phyloP scores from a whole-genome alignment of 2,329 filamentous ascomycete species.

The Colletotrichum sp. region DNA sequence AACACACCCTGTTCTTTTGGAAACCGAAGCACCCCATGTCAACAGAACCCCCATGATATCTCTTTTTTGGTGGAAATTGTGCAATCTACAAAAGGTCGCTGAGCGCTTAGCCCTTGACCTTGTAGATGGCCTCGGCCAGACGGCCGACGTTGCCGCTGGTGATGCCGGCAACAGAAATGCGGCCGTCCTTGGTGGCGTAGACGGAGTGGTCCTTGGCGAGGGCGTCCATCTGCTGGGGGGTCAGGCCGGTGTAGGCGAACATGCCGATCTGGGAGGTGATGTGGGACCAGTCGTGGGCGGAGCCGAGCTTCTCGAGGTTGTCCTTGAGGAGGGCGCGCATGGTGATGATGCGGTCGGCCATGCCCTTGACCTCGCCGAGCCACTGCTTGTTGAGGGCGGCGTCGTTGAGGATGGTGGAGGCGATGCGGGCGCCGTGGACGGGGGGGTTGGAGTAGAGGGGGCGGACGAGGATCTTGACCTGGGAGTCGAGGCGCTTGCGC shows the following conservation, averaged over 20 bases:
- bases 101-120: constrained; percentile 71
- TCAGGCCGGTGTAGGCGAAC: constrained; percentile 98
- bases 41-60: constrained; percentile 5
- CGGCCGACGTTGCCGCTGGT: constrained; percentile 80
- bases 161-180: constrained; percentile 86
- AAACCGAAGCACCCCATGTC: background rate
- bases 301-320: constrained; percentile 93
- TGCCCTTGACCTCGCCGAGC: constrained; percentile 95
- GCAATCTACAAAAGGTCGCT: background rate
- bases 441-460: constrained; percentile 98
- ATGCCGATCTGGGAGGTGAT: constrained; percentile 99
- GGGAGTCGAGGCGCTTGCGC: constrained; percentile 94
- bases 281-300: constrained; percentile 98
- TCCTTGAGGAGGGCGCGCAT: constrained; percentile 95
- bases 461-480: constrained; percentile 97
- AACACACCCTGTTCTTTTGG: constrained; percentile 2
- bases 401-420: constrained; percentile 89
- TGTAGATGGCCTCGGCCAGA: constrained; percentile 83
- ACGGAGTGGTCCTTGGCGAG: constrained; percentile 96
- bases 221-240: constrained; percentile 86
- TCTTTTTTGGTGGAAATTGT: background rate
- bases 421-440: constrained; percentile 93
- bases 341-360: constrained; percentile 98
- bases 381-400: constrained; percentile 87
- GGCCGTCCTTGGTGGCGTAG: constrained; percentile 92